Evolutionary conservation across 768 basidiomycete genomes (phyloP), one percentile per base, ranked within the genome.

Genomic region (Auriscalpium microsporum): DNA sequence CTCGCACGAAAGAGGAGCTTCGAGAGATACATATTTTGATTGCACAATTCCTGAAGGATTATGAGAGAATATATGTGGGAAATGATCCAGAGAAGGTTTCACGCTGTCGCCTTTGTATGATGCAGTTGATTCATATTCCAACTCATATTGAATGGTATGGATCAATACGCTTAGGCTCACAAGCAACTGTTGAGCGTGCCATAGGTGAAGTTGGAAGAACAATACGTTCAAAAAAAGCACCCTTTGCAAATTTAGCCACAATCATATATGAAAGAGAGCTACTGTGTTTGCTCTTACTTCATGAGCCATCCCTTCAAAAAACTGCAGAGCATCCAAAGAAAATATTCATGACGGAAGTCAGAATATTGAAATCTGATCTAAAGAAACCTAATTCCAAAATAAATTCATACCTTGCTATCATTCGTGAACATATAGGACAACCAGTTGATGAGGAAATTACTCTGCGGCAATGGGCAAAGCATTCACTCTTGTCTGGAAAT

Each of bases 121-220:
- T 23, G 16, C 42, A 53, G 23, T 16, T 53, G 8, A 52, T 45
- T 34, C 33, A 45, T 0, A 10, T 53, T 8, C 52, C 44, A 10
- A 4, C n/a, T 16, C 42, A 73, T 50, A 71, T 72, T 16, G 9
- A 54, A 19, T 73, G 68, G 67, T 65, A 69, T 66, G 71, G 70
- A 8, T 71, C 69, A 6, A 64, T 73, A 19, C 55, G 68, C 4
- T 44, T 64, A 47, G 66, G 71, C 4, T 53, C 44, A 8, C 52
- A 53, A 53, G 52, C 44, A 8, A 53, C 44, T 42, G 13, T 23
- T 16, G 52, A 45, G 10, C 5, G 52, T 8, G 42, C 40, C 1
- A 53, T 53, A 45, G 52, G 52, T 16, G 52, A 45, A 10, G 17
- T 53, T 19, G 40, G 21, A 6, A 13, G 44, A 7, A 21, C 45